Percentiles rank a stretch among this genome's conserved stretches.
phyloP scores from a whole-genome alignment of 441 rosid species.

The Daphne laureola region DNA sequence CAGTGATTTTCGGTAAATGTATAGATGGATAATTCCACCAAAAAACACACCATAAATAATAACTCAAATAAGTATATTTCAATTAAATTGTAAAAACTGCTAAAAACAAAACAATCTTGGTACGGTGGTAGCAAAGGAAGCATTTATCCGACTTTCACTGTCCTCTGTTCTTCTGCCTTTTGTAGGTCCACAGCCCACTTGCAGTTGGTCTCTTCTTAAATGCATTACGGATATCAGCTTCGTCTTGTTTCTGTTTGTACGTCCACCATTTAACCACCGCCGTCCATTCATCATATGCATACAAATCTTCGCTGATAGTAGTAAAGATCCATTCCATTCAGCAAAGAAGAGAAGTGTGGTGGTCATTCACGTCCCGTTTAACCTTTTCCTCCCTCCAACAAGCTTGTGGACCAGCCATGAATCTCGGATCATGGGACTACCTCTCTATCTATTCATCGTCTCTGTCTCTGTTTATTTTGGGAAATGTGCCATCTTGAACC shows the following conservation, averaged over 20 bases:
- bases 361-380: background rate
- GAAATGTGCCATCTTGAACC: background rate
- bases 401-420: constrained; percentile 13
- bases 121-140: no score
- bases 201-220: constrained; percentile 11
- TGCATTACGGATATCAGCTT: constrained; percentile 11
- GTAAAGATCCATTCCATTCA: no score
- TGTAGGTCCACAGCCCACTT: no score
- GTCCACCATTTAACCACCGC: constrained; percentile 21
- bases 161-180: no score
- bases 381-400: background rate
- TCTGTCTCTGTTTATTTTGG: background rate
- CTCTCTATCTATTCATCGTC: constrained; percentile 9
- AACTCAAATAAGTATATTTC: no score
- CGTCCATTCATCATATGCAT: constrained; percentile 14
- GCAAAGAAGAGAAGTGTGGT: background rate
- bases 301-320: constrained; percentile 3
- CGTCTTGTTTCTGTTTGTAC: constrained; percentile 11
- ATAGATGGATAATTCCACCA: no score
- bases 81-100: no score
- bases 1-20: no score
- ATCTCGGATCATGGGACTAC: constrained; percentile 23
- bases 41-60: no score
- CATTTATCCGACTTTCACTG: no score
- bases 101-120: no score